Conservation (phyloP, 768 basidiomycete genomes). For the Chalciporus sphaerocephalus region DNA sequence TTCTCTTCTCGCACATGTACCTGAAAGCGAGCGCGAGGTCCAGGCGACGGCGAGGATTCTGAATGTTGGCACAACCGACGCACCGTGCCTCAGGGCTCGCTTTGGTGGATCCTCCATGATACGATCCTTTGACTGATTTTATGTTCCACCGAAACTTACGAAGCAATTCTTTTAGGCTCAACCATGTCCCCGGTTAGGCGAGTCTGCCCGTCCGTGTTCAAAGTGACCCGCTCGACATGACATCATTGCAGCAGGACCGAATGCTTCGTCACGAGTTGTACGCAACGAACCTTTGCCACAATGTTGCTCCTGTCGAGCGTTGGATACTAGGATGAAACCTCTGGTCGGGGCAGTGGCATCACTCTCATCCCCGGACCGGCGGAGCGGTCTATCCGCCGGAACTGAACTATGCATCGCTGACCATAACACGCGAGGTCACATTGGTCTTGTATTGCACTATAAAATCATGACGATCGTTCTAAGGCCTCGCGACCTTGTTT, state of each 20-base stretch:
- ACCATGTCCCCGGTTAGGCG: background rate
- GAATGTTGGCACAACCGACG: background rate
- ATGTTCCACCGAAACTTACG: background rate
- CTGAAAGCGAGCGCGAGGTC: no score
- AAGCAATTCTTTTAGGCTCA: background rate
- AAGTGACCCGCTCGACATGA: background rate
- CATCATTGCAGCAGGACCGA: background rate
- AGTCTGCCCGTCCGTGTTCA: background rate
- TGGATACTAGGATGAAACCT: background rate
- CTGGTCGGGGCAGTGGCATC: no score
- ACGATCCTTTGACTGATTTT: no score
- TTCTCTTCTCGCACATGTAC: background rate
- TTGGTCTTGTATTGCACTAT: background rate
- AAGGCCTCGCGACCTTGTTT: background rate
- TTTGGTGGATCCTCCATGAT: background rate
- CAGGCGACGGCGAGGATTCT: background rate
- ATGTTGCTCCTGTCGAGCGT: background rate
- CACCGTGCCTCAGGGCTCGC: background rate
- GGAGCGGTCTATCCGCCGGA: background rate
- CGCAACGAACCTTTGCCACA: background rate
- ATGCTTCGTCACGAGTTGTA: background rate
- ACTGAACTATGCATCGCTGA: no score
- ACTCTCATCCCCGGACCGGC: background rate
- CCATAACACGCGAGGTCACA: no score
- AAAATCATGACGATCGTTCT: background rate